phyloP scores from a whole-genome alignment of 306 rosid species.

The Sicyos edulis region DNA sequence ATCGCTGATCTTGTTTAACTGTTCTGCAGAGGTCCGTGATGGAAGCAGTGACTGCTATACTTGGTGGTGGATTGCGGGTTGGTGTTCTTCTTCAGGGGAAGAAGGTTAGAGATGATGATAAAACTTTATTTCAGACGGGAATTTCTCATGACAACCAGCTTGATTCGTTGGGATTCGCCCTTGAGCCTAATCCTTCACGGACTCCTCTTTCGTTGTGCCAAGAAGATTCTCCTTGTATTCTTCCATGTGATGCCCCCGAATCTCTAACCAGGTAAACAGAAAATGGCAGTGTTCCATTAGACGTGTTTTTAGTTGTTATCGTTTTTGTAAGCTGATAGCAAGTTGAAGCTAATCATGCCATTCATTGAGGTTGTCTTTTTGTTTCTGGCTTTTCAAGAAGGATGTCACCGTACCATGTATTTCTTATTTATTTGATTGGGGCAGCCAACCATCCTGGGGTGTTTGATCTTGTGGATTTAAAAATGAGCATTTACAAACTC shows the following conservation, averaged over 20 bases:
- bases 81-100: conserved; percentile 86
- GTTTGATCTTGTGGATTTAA: no score
- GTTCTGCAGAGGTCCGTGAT: conserved; percentile 63
- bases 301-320: conserved; percentile 1
- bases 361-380: background rate
- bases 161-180: conserved; percentile 70
- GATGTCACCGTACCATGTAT: background rate
- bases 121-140: conserved; percentile 76
- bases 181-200: conserved; percentile 65
- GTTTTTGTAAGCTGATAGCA: background rate
- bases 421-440: background rate
- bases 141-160: conserved; percentile 58
- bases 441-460: background rate
- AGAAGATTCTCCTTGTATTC: conserved; percentile 39
- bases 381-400: background rate
- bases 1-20: conserved; percentile 24
- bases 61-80: conserved; percentile 66
- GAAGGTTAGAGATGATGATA: conserved; percentile 71
- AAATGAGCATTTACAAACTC: no score
- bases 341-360: background rate
- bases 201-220: conserved; percentile 35
- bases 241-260: conserved; percentile 32
- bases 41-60: conserved; percentile 81
- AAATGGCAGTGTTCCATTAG: background rate
- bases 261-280: conserved; percentile 50